Percentiles rank a stretch among this genome's conserved stretches.
Evolutionary conservation across 2,329 filamentous ascomycete species (phyloP).

Genomic region (Tolypocladium album): DNA sequence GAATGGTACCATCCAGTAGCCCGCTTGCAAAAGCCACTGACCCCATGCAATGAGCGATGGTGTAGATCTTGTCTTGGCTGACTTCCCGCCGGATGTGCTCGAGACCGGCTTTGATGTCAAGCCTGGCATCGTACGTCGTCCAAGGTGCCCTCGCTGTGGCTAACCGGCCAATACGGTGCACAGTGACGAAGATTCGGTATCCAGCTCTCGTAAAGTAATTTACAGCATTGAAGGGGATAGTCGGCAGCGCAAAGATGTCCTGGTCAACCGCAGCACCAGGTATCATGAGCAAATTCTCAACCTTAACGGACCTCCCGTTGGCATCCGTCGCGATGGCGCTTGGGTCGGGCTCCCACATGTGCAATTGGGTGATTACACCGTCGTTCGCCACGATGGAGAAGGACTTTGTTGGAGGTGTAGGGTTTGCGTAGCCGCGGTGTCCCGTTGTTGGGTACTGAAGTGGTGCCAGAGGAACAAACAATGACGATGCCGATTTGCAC

Average conservation of each 20-base stretch:
- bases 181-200: conserved; percentile 47
- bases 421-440: conserved; percentile 41
- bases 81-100: conserved; percentile 36
- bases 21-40: conserved; percentile 46
- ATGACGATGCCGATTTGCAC: conserved; percentile 38
- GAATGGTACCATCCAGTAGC: conserved; percentile 52
- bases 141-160: conserved; percentile 38
- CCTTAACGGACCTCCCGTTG: conserved; percentile 1
- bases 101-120: conserved; percentile 47
- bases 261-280: conserved; percentile 54
- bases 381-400: conserved; percentile 40
- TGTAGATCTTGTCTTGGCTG: conserved; percentile 34
- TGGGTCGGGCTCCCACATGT: conserved; percentile 45
- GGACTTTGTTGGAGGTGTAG: conserved; percentile 31
- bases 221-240: conserved; percentile 51
- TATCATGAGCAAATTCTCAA: conserved; percentile 46
- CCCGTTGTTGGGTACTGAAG: conserved; percentile 43
- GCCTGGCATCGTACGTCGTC: conserved; percentile 49
- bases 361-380: conserved; percentile 38
- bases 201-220: conserved; percentile 52
- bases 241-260: conserved; percentile 51
- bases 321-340: conserved; percentile 17
- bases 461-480: conserved; percentile 42
- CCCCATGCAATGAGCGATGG: conserved; percentile 53
- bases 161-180: conserved; percentile 46